A percentile compares a stretch with the other conserved stretches of the same genome.
Evolutionary conservation across 2,329 filamentous ascomycete genomes (phyloP).

Genomic region (Albophoma yamanashiensis): DNA sequence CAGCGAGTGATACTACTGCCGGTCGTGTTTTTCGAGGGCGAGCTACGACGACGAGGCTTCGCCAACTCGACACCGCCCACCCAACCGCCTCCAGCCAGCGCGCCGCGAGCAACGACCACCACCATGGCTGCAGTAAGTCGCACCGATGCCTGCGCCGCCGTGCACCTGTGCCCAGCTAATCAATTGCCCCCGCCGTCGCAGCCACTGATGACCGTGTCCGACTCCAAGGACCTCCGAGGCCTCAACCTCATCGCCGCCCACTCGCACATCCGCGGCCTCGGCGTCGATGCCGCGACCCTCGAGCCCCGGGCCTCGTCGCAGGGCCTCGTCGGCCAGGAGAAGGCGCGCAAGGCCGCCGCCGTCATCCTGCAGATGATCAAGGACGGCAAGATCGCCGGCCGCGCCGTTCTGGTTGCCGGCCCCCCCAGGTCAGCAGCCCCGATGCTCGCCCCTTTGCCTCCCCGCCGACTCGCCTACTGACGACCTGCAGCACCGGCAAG

Average conservation of each 20-base stretch:
- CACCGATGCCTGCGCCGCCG: background rate
- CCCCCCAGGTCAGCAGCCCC: conserved; percentile 58
- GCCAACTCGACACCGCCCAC: background rate
- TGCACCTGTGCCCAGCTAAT: background rate
- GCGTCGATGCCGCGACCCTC: conserved; percentile 83
- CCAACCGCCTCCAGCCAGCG: background rate
- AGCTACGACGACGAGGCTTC: background rate
- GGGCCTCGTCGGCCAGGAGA: conserved; percentile 90
- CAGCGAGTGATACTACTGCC: background rate
- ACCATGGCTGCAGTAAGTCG: conserved; percentile 43
- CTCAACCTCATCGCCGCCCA: conserved; percentile 97
- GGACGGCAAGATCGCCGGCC: conserved; percentile 94
- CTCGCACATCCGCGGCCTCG: conserved; percentile 93
- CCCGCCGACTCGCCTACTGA: conserved; percentile 7
- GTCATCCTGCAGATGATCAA: conserved; percentile 98
- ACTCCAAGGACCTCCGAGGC: conserved; percentile 90
- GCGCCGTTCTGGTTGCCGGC: conserved; percentile 88
- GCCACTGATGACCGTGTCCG: conserved; percentile 70
- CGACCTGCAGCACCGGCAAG: conserved; percentile 69
- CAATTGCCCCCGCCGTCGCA: conserved; percentile 14
- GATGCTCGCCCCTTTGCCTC: background rate
- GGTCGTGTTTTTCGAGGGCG: conserved; percentile 2
- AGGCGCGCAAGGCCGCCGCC: conserved; percentile 90
- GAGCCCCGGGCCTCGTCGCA: conserved; percentile 80
- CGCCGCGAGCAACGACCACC: conserved; percentile 5